Evolutionary conservation across 441 rosid genomes (phyloP).

Genomic region (Pelargonium citronellum): DNA sequence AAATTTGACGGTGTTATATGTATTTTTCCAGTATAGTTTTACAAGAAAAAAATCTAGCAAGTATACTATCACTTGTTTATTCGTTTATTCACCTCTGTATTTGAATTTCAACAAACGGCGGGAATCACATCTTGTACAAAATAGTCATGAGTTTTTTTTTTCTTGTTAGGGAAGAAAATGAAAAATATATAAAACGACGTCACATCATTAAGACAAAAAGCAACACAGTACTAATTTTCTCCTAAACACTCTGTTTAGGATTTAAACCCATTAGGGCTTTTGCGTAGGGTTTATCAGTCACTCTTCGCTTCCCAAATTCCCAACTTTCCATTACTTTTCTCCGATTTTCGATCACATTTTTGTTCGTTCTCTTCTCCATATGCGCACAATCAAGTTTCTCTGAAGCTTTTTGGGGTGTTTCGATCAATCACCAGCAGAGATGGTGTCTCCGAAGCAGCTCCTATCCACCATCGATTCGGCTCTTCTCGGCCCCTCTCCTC

Average conservation of each 20-base stretch:
- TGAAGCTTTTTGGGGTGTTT: background rate
- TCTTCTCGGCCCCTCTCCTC: slow-evolving; percentile 62
- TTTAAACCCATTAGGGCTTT: background rate
- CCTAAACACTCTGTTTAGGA: too few species aligned
- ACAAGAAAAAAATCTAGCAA: too few species aligned
- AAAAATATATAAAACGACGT: background rate
- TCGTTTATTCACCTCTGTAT: too few species aligned
- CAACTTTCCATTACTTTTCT: background rate
- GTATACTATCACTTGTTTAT: too few species aligned
- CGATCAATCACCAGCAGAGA: slow-evolving; percentile 16
- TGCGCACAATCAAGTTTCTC: background rate
- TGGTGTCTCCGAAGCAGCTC: slow-evolving; percentile 73
- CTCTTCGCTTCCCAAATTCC: background rate
- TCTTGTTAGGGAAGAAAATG: background rate
- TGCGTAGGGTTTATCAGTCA: background rate
- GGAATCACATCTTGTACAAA: too few species aligned
- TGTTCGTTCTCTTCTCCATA: background rate
- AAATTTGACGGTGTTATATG: too few species aligned
- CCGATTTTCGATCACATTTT: background rate
- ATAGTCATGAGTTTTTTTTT: too few species aligned
- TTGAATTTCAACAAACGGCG: too few species aligned
- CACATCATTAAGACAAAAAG: background rate
- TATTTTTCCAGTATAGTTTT: too few species aligned
- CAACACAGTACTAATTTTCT: background rate
- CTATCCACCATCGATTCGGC: slow-evolving; percentile 65